phyloP scores from a whole-genome alignment of 2,329 filamentous ascomycete species.

The Epichloe baconii region DNA sequence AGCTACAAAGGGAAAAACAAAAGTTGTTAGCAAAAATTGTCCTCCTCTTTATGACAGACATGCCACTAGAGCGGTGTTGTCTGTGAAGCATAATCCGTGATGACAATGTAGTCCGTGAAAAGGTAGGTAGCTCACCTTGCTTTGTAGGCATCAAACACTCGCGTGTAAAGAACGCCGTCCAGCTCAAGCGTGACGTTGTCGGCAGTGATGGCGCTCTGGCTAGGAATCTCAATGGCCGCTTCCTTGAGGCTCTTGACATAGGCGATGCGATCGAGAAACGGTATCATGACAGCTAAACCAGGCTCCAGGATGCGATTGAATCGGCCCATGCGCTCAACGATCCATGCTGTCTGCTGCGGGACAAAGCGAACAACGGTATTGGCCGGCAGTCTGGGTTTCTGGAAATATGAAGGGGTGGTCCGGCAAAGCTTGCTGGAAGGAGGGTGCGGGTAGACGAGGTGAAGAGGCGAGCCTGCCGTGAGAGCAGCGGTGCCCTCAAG shows the following conservation, averaged over 20 bases:
- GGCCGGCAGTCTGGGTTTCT: conserved; percentile 60
- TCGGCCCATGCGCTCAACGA: conserved; percentile 98
- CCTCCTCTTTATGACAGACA: neutral
- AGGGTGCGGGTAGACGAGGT: conserved; percentile 19
- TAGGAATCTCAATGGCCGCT: conserved; percentile 89
- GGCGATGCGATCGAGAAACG: conserved; percentile 87
- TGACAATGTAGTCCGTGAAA: no score
- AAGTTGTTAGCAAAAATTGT: neutral
- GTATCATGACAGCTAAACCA: conserved; percentile 76
- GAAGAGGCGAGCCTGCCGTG: conserved; percentile 14
- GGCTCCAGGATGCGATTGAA: conserved; percentile 90
- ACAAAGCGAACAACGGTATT: conserved; percentile 96
- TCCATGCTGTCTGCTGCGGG: conserved; percentile 98
- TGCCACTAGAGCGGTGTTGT: neutral
- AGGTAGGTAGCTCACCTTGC: conserved; percentile 52
- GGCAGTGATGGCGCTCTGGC: conserved; percentile 93
- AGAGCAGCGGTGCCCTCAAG: conserved; percentile 5
- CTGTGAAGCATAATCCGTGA: no score
- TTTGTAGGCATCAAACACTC: conserved; percentile 97
- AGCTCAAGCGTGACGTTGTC: conserved; percentile 97
- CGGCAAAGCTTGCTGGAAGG: conserved; percentile 18
- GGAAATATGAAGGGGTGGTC: conserved; percentile 59
- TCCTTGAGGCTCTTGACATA: conserved; percentile 98
- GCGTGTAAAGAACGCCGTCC: conserved; percentile 88
- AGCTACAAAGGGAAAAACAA: conserved; percentile 39